A percentile compares a stretch with the other conserved stretches of the same genome.
These are phyloP conservation scores for Ramalina peruviana DNA, from an alignment of 495 filamentous ascomycete species.

Conservation along the genomic window DNA sequence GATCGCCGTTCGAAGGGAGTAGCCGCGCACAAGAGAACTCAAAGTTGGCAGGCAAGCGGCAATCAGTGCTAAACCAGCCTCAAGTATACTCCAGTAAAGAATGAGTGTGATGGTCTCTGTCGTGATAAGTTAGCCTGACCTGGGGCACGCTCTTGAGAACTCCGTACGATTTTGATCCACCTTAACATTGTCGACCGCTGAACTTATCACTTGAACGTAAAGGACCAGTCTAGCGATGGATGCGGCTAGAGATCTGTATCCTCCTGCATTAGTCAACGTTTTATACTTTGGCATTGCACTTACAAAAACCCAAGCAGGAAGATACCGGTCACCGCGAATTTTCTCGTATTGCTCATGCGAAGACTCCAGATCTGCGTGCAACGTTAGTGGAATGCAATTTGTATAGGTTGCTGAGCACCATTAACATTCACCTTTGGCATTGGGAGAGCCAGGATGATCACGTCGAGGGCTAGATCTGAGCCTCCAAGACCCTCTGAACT, in stretches of 20 bases:
- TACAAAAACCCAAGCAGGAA: background rate
- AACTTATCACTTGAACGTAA: conserved; percentile 2
- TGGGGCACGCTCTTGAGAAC: background rate
- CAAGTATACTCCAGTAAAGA: conserved; percentile 16
- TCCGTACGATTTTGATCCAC: background rate
- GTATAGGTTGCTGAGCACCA: background rate
- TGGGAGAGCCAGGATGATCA: conserved; percentile 9
- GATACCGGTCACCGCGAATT: background rate
- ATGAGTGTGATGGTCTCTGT: conserved; percentile 2
- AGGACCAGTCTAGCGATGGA: conserved; percentile 1
- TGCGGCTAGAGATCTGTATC: background rate
- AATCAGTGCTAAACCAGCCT: conserved; percentile 13
- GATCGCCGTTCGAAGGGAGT: conserved; percentile 6
- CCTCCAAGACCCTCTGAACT: conserved; percentile 1
- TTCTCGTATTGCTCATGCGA: background rate
- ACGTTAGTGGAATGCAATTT: background rate
- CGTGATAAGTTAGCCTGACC: background rate
- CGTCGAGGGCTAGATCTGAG: conserved; percentile 12
- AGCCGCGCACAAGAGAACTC: conserved; percentile 7
- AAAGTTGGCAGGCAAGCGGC: conserved; percentile 14
- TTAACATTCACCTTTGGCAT: conserved; percentile 2
- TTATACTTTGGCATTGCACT: background rate
- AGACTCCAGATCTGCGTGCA: conserved; percentile 6
- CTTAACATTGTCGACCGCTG: background rate
- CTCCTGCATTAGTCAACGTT: too few relatives aligned